phyloP scores from a whole-genome alignment of 106 monocot genomes.

The Dendrobium nobile region DNA sequence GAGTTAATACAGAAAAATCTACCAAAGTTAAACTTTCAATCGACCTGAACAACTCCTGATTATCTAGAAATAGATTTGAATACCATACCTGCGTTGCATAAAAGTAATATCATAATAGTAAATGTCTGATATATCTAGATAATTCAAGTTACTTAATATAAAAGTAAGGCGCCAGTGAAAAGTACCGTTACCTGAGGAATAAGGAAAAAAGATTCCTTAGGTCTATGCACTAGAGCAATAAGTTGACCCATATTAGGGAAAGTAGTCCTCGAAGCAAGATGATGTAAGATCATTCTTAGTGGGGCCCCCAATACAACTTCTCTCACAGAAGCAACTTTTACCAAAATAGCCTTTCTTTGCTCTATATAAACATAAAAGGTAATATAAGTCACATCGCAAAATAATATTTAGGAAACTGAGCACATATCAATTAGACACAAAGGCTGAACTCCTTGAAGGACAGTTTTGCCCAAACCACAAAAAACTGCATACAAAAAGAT shows the following conservation, averaged over 20 bases:
- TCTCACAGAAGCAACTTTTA: constrained; percentile 95
- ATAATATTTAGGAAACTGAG: background rate
- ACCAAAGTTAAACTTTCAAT: background rate
- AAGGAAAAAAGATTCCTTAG: constrained; percentile 86
- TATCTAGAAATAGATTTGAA: no score
- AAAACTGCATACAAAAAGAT: no score
- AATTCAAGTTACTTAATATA: background rate
- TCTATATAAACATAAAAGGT: constrained; percentile 37
- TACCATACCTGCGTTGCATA: no score
- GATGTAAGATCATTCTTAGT: constrained; percentile 65
- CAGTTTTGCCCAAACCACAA: no score
- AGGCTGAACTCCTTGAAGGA: background rate
- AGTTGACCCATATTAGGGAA: constrained; percentile 47
- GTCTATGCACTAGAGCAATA: constrained; percentile 86
- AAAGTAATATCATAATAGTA: no score
- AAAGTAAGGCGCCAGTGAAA: background rate
- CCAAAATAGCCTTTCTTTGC: constrained; percentile 56
- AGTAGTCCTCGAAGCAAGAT: constrained; percentile 59
- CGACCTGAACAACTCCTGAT: background rate
- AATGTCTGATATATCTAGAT: background rate
- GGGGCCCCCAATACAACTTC: constrained; percentile 96
- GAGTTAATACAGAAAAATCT: background rate
- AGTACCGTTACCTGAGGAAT: constrained; percentile 67
- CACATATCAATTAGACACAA: background rate
- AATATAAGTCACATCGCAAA: background rate